A percentile compares a stretch with the other conserved stretches of the same genome.
These are phyloP conservation scores for Microthlaspi erraticum DNA, from an alignment of 345 rosid genomes.

Conservation along the genomic window DNA sequence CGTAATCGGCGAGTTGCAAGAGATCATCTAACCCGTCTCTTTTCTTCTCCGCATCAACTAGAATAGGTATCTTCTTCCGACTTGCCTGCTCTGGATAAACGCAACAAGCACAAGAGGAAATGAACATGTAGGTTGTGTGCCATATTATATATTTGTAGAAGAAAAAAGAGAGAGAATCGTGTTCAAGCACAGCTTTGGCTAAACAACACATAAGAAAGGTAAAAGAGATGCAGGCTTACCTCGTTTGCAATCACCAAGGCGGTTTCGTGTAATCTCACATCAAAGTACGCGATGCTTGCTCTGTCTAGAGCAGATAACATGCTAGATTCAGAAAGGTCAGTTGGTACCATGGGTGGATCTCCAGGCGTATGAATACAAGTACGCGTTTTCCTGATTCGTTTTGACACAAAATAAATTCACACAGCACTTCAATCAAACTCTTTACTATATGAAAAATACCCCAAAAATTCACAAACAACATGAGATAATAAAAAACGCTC, in stretches of 20 bases:
- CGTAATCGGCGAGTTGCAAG: conserved; percentile 64
- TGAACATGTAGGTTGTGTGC: conserved; percentile 28
- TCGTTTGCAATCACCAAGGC: conserved; percentile 70
- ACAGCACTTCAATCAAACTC: not conserved
- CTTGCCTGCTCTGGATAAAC: conserved; percentile 78
- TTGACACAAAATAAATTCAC: not conserved
- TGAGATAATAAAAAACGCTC: conserved; percentile 37
- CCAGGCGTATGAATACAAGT: conserved; percentile 95
- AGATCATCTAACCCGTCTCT: conserved; percentile 82
- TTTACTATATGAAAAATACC: not conserved
- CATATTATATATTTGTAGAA: not conserved
- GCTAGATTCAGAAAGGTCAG: conserved; percentile 57
- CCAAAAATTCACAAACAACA: conserved; percentile 27
- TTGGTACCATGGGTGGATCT: conserved; percentile 66
- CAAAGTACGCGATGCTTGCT: conserved; percentile 67
- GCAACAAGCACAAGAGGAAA: conserved; percentile 40
- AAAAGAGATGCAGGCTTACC: conserved; percentile 52
- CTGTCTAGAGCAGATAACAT: conserved; percentile 65
- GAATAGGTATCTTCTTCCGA: conserved; percentile 71
- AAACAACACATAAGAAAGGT: not conserved
- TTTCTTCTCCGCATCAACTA: conserved; percentile 81
- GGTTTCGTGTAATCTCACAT: conserved; percentile 68
- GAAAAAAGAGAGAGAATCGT: not conserved
- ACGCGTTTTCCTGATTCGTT: conserved; percentile 73
- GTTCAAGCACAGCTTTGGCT: conserved; percentile 1